Evolutionary conservation across 106 monocot species (phyloP).

Genomic region (Platanthera zijinensis): DNA sequence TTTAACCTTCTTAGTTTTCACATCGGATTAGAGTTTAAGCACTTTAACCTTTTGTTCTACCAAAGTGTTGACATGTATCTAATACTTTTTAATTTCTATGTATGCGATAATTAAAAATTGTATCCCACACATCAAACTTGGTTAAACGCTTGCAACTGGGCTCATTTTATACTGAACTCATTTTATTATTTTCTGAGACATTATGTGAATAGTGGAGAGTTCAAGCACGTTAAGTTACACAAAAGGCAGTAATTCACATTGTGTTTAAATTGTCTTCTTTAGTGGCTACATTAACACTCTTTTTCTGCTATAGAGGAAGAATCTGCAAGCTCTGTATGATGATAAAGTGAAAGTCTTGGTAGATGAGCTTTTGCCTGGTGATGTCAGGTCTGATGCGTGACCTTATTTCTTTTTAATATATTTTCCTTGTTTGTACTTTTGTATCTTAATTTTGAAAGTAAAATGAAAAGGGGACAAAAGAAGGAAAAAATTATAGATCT

Average conservation of each 20-base stretch:
- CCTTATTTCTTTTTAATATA: not conserved
- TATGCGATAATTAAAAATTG: not conserved
- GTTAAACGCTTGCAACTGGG: not conserved
- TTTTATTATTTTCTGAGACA: not conserved
- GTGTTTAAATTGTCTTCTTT: not conserved
- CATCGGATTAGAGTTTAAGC: not conserved
- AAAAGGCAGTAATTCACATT: not conserved
- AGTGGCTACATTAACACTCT: not conserved
- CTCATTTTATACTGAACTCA: not conserved
- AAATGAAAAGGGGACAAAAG: too few relatives aligned
- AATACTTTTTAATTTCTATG: not conserved
- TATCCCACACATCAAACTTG: not conserved
- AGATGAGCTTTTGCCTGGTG: slow-evolving; percentile 44
- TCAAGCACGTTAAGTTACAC: not conserved
- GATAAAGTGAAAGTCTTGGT: slow-evolving; percentile 69
- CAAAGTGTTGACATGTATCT: not conserved
- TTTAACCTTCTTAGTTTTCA: not conserved
- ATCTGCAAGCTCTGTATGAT: slow-evolving; percentile 47
- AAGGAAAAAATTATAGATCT: too few relatives aligned
- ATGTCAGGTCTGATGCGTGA: slow-evolving; percentile 12
- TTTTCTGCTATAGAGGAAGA: slow-evolving; percentile 44
- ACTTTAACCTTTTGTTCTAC: not conserved
- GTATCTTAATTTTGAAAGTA: not conserved
- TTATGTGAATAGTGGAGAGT: not conserved
- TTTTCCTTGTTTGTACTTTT: not conserved